phyloP scores from a whole-genome alignment of 108 stramenopile genomes.

The Discostella pseudostelligera region DNA sequence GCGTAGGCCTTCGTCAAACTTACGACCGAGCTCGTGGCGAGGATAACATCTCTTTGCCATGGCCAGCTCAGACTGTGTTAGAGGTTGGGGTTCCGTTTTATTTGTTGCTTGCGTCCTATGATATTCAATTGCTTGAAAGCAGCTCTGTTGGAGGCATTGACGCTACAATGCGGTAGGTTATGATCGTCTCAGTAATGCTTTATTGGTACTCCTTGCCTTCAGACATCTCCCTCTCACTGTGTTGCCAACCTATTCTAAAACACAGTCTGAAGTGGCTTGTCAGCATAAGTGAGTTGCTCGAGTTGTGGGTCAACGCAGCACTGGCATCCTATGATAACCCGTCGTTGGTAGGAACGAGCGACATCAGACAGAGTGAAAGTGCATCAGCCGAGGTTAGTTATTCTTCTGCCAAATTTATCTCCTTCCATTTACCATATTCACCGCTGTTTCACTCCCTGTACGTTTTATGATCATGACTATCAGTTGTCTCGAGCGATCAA shows the following conservation, averaged over 20 bases:
- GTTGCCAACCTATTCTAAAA: conserved; percentile 5
- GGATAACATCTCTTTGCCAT: conserved; percentile 33
- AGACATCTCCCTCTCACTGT: not conserved
- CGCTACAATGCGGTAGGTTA: conserved; percentile 32
- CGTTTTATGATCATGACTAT: not conserved
- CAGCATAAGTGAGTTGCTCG: conserved; percentile 47
- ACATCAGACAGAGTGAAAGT: conserved; percentile 11
- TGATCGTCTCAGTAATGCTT: not conserved
- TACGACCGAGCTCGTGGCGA: conserved; percentile 23
- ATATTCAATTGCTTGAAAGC: conserved; percentile 15
- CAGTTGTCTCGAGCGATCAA: conserved; percentile 48
- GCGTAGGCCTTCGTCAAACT: conserved; percentile 51
- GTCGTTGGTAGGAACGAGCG: conserved; percentile 7
- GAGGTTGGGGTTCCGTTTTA: conserved; percentile 63
- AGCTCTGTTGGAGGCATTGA: conserved; percentile 8
- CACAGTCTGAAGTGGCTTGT: conserved; percentile 41
- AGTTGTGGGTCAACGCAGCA: conserved; percentile 50
- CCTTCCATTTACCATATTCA: not conserved
- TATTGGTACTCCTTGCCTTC: not conserved
- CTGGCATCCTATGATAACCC: conserved; percentile 12
- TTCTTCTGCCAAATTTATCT: not conserved
- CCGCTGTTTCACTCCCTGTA: not conserved
- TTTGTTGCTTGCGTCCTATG: conserved; percentile 50
- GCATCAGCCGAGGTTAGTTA: conserved; percentile 29
- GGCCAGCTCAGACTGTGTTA: conserved; percentile 66